Evolutionary conservation across 2,329 filamentous ascomycete genomes (phyloP).

Genomic region (Aspergillus sp.): DNA sequence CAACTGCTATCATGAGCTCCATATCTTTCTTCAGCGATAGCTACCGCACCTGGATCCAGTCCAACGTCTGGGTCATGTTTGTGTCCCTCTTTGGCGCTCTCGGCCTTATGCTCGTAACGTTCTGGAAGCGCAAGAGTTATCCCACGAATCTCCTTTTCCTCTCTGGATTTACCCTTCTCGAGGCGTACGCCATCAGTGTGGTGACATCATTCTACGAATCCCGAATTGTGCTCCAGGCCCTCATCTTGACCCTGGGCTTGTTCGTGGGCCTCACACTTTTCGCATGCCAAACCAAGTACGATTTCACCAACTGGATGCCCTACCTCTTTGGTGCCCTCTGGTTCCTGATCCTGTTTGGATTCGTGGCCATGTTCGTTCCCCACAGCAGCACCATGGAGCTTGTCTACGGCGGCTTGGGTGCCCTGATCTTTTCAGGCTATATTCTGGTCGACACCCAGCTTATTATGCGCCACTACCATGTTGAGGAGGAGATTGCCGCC

Average conservation of each 20-base stretch:
- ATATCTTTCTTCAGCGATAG: slow-evolving; percentile 78
- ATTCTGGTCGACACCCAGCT: slow-evolving; percentile 96
- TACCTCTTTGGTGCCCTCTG: slow-evolving; percentile 90
- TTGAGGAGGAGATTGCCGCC: slow-evolving; percentile 96
- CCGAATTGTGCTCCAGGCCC: slow-evolving; percentile 82
- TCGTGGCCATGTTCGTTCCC: slow-evolving; percentile 89
- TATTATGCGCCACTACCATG: slow-evolving; percentile 91
- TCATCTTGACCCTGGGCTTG: slow-evolving; percentile 74
- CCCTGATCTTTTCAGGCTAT: slow-evolving; percentile 89
- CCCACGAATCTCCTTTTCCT: slow-evolving; percentile 94
- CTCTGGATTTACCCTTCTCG: slow-evolving; percentile 80
- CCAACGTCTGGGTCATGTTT: slow-evolving; percentile 80
- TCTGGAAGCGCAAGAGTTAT: slow-evolving; percentile 94
- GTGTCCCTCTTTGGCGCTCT: slow-evolving; percentile 81
- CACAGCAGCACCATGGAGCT: slow-evolving; percentile 79
- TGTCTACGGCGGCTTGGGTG: slow-evolving; percentile 75
- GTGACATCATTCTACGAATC: slow-evolving; percentile 88
- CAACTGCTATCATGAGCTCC: slow-evolving; percentile 76
- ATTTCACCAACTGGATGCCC: slow-evolving; percentile 96
- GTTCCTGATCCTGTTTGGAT: slow-evolving; percentile 87
- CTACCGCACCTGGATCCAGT: slow-evolving; percentile 87
- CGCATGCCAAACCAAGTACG: slow-evolving; percentile 96
- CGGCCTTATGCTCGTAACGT: slow-evolving; percentile 81
- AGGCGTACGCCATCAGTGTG: slow-evolving; percentile 91
- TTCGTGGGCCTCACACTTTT: slow-evolving; percentile 70